Evolutionary conservation across 176 grass and related monocot genomes (phyloP).

Genomic region (Oryza glaberrima): DNA sequence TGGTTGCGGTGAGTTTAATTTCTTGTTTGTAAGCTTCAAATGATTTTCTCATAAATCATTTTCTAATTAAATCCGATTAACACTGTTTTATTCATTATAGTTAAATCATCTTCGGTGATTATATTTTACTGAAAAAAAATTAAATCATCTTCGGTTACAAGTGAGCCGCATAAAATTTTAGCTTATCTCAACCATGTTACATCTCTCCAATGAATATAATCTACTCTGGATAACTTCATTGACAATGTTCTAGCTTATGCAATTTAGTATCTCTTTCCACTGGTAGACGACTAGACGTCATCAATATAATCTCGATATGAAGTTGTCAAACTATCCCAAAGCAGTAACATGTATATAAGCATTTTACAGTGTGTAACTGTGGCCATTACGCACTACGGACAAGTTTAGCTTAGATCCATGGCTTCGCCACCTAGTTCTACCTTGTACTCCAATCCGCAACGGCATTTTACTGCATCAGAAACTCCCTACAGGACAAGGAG

Average conservation of each 20-base stretch:
- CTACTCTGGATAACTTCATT: neutral
- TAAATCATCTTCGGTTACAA: no score
- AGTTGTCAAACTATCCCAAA: conserved; percentile 15
- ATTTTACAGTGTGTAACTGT: neutral
- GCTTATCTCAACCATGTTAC: no score
- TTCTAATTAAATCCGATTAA: no score
- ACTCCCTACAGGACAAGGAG: conserved; percentile 48
- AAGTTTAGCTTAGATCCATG: conserved; percentile 44
- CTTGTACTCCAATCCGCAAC: conserved; percentile 70
- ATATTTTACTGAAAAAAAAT: no score
- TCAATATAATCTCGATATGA: neutral
- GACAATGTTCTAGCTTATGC: neutral
- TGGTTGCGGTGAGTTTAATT: no score
- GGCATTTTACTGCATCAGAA: conserved; percentile 61
- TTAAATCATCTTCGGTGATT: no score
- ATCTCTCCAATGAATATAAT: no score
- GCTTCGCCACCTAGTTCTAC: conserved; percentile 51
- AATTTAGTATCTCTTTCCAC: neutral
- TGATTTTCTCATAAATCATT: no score
- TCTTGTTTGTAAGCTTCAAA: no score
- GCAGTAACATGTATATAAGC: neutral
- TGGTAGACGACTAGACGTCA: neutral
- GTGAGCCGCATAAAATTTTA: no score
- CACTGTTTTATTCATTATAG: no score
- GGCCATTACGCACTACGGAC: neutral